Evolutionary conservation across 495 filamentous ascomycete genomes (phyloP), one percentile per base, ranked within the genome.

Genomic region (Aspergillus asperescens): DNA sequence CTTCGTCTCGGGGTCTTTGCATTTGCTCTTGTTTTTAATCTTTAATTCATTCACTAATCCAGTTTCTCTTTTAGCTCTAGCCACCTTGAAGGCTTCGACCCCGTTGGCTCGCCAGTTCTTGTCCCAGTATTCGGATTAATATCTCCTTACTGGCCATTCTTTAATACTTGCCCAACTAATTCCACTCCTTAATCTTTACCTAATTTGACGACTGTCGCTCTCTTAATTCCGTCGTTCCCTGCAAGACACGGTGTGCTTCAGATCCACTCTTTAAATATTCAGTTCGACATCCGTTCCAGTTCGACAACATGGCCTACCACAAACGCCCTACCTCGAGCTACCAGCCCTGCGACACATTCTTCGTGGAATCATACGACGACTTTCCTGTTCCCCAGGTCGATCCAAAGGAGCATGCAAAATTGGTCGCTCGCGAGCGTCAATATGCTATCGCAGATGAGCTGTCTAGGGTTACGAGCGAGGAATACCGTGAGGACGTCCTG

Each of bases 401-500:
- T 50, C 64, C 61, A 19, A 82, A 86, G 62, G 88, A 90, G 63
- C 82, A 87, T 57, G 76, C 83, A 57, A 88, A 85, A 68, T 75
- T 84, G 59, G 72, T 89, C 58, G 83, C 84, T 40, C 81, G 85
- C 60, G 81, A 90, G 66, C 82, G 79, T 60, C 90, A 95, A 70
- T 82, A 87, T 64, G 81, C 81, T 57, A 85, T 98, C 58, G 90
- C 87, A 50, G 87, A 90, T 62, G 86, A 96, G 53, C 77, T 97
- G 48, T 96, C 91, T 27, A 81, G 80, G 53, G 66, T 86, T 53
- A 87, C 89, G 24, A 81, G 78, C 57, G 89, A 92, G 38, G 89
- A 95, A 68, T 94, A 96, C 68, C 82, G 91, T 57, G 89, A 94
- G 62, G 92, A 97, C 64, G 83, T 95, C 69, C 78, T 95, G 66